Evolutionary conservation across 192 early-diverging fungal species (phyloP).

Genomic region (Coemansia javaensis): DNA sequence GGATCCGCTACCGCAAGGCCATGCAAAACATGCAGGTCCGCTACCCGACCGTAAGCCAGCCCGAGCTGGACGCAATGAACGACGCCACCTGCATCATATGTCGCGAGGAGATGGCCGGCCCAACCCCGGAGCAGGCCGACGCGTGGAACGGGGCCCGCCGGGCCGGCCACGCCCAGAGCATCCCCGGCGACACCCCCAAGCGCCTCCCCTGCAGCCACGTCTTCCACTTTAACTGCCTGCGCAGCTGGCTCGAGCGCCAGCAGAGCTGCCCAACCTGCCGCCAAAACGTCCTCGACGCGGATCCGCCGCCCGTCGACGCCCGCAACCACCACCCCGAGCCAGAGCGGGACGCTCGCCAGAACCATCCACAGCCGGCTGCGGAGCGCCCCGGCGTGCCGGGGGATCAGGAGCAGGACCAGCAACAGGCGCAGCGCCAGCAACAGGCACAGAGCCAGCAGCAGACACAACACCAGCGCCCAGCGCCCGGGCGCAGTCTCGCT

Average conservation of each 20-base stretch:
- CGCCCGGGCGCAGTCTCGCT: too few relatives aligned
- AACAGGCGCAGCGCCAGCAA: not conserved
- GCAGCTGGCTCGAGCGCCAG: slow-evolving; percentile 96
- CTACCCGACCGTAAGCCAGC: slow-evolving; percentile 86
- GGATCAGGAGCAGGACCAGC: too few relatives aligned
- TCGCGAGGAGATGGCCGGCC: slow-evolving; percentile 85
- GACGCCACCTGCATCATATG: slow-evolving; percentile 95
- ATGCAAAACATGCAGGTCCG: slow-evolving; percentile 95
- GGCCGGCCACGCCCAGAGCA: slow-evolving; percentile 11
- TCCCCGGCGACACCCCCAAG: slow-evolving; percentile 72
- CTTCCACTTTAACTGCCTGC: slow-evolving; percentile 94
- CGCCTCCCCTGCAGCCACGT: slow-evolving; percentile 94
- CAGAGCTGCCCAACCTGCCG: slow-evolving; percentile 94
- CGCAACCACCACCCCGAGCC: not conserved
- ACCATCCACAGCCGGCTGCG: too few relatives aligned
- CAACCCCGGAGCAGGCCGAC: slow-evolving; percentile 18
- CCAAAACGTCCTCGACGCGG: slow-evolving; percentile 24
- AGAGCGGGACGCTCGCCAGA: too few relatives aligned
- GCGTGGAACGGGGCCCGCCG: slow-evolving; percentile 28
- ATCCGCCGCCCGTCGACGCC: not conserved
- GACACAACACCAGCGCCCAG: too few relatives aligned
- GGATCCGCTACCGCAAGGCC: slow-evolving; percentile 87
- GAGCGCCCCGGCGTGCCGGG: too few relatives aligned
- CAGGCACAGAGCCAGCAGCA: not conserved
- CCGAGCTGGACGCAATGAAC: slow-evolving; percentile 65